Evolutionary conservation across 305 asterid species (phyloP).

Genomic region (Coffea humblotiana): DNA sequence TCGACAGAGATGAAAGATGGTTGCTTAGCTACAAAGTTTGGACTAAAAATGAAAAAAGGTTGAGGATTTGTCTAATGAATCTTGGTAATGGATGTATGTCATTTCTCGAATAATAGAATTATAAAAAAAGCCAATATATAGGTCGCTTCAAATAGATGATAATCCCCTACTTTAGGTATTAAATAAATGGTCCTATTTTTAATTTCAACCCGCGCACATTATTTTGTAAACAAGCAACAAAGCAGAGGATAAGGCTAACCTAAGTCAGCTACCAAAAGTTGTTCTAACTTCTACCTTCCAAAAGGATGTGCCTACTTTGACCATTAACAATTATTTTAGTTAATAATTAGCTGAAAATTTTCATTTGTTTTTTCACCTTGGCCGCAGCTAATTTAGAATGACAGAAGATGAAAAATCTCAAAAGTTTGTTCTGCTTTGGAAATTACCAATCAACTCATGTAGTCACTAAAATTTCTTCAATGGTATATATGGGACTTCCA

Average conservation of each 20-base stretch:
- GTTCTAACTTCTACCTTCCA: background rate
- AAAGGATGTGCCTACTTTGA: background rate
- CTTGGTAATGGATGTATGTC: background rate
- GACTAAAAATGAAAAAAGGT: background rate
- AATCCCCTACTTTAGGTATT: background rate
- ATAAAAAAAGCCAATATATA: background rate
- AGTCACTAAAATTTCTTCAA: no score
- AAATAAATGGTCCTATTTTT: background rate
- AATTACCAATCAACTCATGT: no score
- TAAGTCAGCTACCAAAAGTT: background rate
- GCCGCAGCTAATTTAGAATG: background rate
- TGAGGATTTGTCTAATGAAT: background rate
- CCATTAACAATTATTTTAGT: background rate
- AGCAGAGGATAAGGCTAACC: background rate
- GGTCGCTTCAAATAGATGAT: background rate
- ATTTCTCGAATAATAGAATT: background rate
- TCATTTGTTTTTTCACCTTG: background rate
- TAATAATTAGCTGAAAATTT: background rate
- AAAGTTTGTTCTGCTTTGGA: no score
- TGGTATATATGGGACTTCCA: no score
- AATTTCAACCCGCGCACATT: background rate
- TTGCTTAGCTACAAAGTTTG: constrained; percentile 3
- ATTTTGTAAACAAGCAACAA: background rate
- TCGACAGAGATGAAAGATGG: background rate
- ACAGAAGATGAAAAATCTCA: no score